Conservation (phyloP, 1,139 yeast species). For the Nakaseomyces bracarensis region DNA sequence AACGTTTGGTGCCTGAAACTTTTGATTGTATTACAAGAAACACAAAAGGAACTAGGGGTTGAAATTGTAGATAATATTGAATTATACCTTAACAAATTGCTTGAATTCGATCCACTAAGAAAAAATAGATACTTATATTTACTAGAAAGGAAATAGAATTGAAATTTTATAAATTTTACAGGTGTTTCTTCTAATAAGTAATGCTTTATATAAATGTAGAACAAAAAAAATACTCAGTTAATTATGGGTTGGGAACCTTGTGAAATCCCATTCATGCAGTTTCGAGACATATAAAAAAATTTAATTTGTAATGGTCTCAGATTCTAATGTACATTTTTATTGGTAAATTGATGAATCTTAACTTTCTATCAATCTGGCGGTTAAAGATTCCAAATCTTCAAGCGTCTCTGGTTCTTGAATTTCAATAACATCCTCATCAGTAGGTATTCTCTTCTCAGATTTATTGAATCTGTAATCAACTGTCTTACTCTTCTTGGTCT, state of each 20-base stretch:
- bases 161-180: not conserved
- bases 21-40: conserved; percentile 38
- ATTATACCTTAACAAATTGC: conserved; percentile 37
- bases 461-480: conserved; percentile 46
- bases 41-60: conserved; percentile 26
- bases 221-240: not conserved
- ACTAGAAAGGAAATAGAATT: conserved; percentile 8
- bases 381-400: conserved; percentile 88
- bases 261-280: not conserved
- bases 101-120: conserved; percentile 62
- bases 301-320: too few relatives aligned
- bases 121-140: conserved; percentile 47
- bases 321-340: conserved; percentile 2
- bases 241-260: not conserved
- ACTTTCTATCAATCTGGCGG: conserved; percentile 49
- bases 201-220: not conserved
- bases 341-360: conserved; percentile 7
- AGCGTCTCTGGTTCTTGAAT: conserved; percentile 81
- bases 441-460: conserved; percentile 31
- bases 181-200: not conserved
- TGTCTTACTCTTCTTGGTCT: conserved; percentile 40
- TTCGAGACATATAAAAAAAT: too few relatives aligned
- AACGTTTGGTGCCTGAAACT: conserved; percentile 65
- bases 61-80: conserved; percentile 22
- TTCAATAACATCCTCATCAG: conserved; percentile 46